phyloP scores from a whole-genome alignment of 2,329 filamentous ascomycete species.

The Xylariaceae sp. region DNA sequence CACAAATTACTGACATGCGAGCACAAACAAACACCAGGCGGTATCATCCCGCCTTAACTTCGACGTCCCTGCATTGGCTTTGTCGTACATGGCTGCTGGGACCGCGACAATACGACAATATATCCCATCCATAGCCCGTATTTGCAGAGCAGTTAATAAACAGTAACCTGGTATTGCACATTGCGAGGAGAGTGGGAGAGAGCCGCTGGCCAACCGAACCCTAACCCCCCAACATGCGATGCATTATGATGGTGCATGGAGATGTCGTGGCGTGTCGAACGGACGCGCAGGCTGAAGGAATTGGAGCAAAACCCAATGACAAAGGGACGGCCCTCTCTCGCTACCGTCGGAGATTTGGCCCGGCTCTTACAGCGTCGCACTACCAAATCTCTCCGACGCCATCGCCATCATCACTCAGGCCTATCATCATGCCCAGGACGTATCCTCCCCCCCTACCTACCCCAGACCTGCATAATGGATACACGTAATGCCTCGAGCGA shows the following conservation, averaged over 20 bases:
- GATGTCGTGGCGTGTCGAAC: constrained; percentile 5
- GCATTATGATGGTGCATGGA: constrained; percentile 15
- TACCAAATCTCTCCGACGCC: constrained; percentile 15
- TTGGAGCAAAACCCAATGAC: background rate
- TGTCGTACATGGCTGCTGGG: constrained; percentile 15
- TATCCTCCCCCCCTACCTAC: background rate
- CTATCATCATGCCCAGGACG: background rate
- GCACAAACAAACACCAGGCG: background rate
- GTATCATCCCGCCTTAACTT: constrained; percentile 10
- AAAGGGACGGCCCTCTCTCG: background rate
- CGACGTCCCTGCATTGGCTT: constrained; percentile 15
- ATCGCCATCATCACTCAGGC: constrained; percentile 1
- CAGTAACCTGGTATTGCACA: no score
- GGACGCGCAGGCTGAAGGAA: background rate
- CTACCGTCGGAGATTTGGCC: constrained; percentile 18
- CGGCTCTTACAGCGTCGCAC: constrained; percentile 14
- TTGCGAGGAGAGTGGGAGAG: no score
- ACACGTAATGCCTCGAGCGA: no score
- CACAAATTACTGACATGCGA: no score
- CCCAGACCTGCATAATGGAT: no score
- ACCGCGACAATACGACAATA: constrained; percentile 2
- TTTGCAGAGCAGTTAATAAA: no score
- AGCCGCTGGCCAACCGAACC: no score
- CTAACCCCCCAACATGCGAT: constrained; percentile 12
- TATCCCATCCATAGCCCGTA: background rate